These are phyloP conservation scores for Cunninghamia lanceolata DNA, from an alignment of 75 land plant species.

Conservation along the genomic window DNA sequence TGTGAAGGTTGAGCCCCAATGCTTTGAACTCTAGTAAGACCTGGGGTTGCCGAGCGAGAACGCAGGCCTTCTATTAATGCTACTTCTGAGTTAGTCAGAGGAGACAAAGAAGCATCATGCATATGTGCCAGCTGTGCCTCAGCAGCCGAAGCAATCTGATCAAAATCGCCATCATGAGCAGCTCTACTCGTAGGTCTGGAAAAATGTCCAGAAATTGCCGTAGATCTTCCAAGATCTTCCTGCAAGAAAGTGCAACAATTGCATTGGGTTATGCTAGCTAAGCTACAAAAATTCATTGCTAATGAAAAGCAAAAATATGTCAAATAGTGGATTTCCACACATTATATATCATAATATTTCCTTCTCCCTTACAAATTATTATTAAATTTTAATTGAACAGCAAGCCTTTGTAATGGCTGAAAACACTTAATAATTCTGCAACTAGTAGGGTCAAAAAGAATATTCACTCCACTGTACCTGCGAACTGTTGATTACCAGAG, in stretches of 20 bases:
- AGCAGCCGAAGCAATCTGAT: neutral
- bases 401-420: neutral
- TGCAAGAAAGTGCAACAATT: neutral
- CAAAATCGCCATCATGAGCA: conserved; percentile 12
- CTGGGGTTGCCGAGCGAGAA: neutral
- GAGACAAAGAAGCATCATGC: conserved; percentile 6
- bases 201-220: conserved; percentile 11
- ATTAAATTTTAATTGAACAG: neutral
- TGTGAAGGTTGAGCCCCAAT: conserved; percentile 23
- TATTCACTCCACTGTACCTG: neutral
- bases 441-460: neutral
- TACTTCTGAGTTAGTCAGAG: neutral
- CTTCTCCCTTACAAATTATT: neutral
- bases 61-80: conserved; percentile 8
- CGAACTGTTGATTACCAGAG: neutral
- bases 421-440: neutral
- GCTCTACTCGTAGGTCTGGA: conserved; percentile 20
- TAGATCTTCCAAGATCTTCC: conserved; percentile 17
- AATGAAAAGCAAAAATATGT: neutral
- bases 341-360: neutral
- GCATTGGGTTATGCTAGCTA: neutral
- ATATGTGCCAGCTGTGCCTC: conserved; percentile 13
- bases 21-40: conserved; percentile 2
- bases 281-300: neutral
- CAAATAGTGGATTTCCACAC: neutral